These are phyloP conservation scores for Starmera quercuum DNA, from an alignment of 805 yeast species.

Conservation along the genomic window DNA sequence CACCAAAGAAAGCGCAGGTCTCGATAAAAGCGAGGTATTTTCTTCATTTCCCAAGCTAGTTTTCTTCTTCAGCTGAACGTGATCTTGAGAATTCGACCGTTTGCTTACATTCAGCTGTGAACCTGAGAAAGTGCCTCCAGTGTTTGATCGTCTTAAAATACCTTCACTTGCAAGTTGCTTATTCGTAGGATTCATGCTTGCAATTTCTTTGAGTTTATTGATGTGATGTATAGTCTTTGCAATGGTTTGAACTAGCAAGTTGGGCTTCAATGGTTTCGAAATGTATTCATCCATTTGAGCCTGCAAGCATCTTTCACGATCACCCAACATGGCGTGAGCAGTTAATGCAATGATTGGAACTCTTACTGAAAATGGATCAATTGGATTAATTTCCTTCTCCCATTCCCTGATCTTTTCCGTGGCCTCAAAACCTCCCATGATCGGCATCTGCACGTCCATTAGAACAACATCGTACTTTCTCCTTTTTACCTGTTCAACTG, in stretches of 20 bases:
- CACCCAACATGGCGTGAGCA: conserved; percentile 94
- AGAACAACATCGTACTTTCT: conserved; percentile 71
- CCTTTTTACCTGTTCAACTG: conserved; percentile 65
- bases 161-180: conserved; percentile 3
- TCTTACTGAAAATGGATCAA: conserved; percentile 59
- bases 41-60: not conserved
- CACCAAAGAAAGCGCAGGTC: not conserved
- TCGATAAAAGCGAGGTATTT: not conserved
- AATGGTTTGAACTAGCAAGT: conserved; percentile 74
- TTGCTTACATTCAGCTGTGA: not conserved
- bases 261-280: conserved; percentile 82
- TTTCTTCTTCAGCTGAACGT: not conserved
- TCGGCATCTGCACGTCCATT: conserved; percentile 95
- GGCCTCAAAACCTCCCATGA: conserved; percentile 93
- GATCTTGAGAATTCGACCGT: conserved; percentile 2
- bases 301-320: conserved; percentile 76
- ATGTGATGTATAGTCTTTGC: conserved; percentile 73
- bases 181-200: conserved; percentile 18
- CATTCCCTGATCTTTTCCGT: conserved; percentile 80
- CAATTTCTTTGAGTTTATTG: conserved; percentile 50
- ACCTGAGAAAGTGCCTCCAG: not conserved
- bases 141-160: not conserved
- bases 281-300: conserved; percentile 92
- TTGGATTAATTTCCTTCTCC: conserved; percentile 75
- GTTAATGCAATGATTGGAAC: conserved; percentile 87